These are phyloP conservation scores for Pichia deserticola DNA, from an alignment of 805 yeast species.

Conservation along the genomic window DNA sequence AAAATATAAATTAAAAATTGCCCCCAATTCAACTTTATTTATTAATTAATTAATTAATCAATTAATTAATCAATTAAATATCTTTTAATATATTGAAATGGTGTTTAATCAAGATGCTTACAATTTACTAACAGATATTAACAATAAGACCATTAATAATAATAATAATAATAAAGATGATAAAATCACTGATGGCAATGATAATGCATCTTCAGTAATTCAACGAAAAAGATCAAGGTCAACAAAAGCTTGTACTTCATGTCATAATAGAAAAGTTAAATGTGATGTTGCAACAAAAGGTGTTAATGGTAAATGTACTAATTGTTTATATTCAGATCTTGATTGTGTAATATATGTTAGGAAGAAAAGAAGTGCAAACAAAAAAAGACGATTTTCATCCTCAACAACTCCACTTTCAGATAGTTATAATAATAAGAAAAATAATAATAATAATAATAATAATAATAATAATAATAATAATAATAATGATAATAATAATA, in stretches of 20 bases:
- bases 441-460: background rate
- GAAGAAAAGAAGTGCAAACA: conserved; percentile 23
- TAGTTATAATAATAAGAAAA: background rate
- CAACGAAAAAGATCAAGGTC: conserved; percentile 47
- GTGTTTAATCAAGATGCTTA: background rate
- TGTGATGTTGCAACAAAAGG: conserved; percentile 49
- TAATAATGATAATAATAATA: background rate
- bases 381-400: background rate
- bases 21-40: no score
- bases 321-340: conserved; percentile 60
- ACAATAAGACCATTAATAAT: background rate
- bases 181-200: background rate
- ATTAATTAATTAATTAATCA: no score
- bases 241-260: conserved; percentile 62
- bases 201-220: background rate
- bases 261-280: conserved; percentile 68
- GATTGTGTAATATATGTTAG: conserved; percentile 55
- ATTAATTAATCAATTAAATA: no score
- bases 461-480: background rate
- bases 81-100: no score
- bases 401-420: background rate
- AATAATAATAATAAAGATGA: background rate
- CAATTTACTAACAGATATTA: background rate
- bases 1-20: no score
- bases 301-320: conserved; percentile 50